A percentile compares a stretch with the other conserved stretches of the same genome.
Conservation (phyloP, 1,139 yeast genomes). For the Protomyces inouyei region DNA sequence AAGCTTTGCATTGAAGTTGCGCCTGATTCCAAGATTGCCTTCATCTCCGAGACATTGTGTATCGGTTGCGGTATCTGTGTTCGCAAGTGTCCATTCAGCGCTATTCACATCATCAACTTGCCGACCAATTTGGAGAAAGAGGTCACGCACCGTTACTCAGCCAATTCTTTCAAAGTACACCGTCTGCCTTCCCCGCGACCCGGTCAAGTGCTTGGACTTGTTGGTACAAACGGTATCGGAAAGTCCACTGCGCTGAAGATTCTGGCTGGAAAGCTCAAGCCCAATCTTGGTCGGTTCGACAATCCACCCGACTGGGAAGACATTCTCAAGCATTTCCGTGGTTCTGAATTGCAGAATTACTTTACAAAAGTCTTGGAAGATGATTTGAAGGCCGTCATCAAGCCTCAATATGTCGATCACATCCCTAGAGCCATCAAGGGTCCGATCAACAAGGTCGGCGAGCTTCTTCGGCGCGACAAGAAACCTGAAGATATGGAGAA, state of each 20-base stretch:
- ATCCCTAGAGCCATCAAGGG: constrained; percentile 94
- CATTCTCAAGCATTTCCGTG: constrained; percentile 83
- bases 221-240: constrained; percentile 99
- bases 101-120: constrained; percentile 87
- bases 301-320: constrained; percentile 98
- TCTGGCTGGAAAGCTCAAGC: constrained; percentile 97
- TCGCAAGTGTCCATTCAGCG: constrained; percentile 96
- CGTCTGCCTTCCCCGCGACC: constrained; percentile 98
- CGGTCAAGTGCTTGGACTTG: constrained; percentile 95
- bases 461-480: constrained; percentile 47
- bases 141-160: constrained; percentile 95
- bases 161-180: constrained; percentile 94
- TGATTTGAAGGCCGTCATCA: constrained; percentile 85
- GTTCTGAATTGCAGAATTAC: constrained; percentile 93
- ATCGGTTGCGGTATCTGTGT: constrained; percentile 99
- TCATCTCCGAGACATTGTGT: constrained; percentile 90
- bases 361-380: constrained; percentile 92
- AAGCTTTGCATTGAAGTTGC: constrained; percentile 94
- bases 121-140: constrained; percentile 91
- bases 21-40: constrained; percentile 86
- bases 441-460: constrained; percentile 81
- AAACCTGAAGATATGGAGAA: constrained; percentile 48
- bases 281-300: constrained; percentile 87
- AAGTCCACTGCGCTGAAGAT: constrained; percentile 97
- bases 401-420: constrained; percentile 97